These are phyloP conservation scores for Colletotrichum phormii DNA, from an alignment of 2,329 filamentous ascomycete species.

Conservation along the genomic window DNA sequence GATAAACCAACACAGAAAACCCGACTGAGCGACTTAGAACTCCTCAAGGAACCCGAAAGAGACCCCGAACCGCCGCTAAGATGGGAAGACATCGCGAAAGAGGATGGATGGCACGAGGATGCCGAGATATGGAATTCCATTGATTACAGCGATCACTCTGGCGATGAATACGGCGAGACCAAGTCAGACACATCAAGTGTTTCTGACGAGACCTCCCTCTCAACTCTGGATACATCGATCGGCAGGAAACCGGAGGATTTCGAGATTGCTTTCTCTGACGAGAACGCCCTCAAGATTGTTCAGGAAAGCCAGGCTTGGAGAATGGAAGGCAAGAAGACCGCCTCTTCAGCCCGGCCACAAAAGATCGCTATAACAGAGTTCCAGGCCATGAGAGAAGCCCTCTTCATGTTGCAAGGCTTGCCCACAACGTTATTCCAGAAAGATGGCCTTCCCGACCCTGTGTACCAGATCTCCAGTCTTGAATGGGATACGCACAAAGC, in stretches of 20 bases:
- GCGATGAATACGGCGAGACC: conserved; percentile 59
- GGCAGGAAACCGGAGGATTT: conserved; percentile 46
- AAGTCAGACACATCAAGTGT: conserved; percentile 47
- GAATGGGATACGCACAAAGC: conserved; percentile 63
- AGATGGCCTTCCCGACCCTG: conserved; percentile 51
- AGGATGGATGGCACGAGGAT: conserved; percentile 79
- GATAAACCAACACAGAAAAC: conserved; percentile 81
- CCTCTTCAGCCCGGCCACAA: conserved; percentile 18
- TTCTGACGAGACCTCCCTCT: conserved; percentile 52
- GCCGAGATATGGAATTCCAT: conserved; percentile 77
- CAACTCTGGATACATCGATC: conserved; percentile 46
- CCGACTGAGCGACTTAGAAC: conserved; percentile 71
- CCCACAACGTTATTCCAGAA: conserved; percentile 76
- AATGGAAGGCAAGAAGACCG: conserved; percentile 1
- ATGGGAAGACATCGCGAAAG: conserved; percentile 83
- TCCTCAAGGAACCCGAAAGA: conserved; percentile 58
- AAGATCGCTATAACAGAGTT: conserved; percentile 35
- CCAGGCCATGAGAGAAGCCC: conserved; percentile 52
- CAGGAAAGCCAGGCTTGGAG: conserved; percentile 61
- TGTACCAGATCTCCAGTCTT: conserved; percentile 60
- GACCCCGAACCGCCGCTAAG: conserved; percentile 65
- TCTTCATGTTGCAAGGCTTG: conserved; percentile 88
- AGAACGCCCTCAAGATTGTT: conserved; percentile 46
- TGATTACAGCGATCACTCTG: conserved; percentile 76
- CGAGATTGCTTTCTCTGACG: conserved; percentile 45